These are phyloP conservation scores for Lobosporangium transversale DNA, from an alignment of 192 early-diverging fungal genomes.

Conservation along the genomic window DNA sequence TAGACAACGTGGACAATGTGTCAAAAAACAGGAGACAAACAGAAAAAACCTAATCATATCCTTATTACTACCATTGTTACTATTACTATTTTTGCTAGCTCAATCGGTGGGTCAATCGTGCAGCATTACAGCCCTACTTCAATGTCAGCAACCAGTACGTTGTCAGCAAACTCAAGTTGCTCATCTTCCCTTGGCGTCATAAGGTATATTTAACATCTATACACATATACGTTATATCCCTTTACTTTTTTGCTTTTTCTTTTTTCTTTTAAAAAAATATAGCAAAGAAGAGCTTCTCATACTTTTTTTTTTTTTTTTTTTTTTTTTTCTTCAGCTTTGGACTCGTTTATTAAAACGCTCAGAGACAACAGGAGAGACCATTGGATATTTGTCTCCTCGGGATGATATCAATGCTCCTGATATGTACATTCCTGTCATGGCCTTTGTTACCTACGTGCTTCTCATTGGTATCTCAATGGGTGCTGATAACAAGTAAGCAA, in stretches of 20 bases:
- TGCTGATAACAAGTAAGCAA: conserved; percentile 60
- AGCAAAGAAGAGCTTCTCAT: not conserved
- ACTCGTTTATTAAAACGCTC: conserved; percentile 77
- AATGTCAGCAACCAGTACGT: conserved; percentile 97
- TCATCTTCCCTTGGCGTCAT: conserved; percentile 94
- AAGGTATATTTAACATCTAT: conserved; percentile 46
- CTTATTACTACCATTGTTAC: not conserved
- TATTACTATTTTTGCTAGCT: conserved; percentile 59
- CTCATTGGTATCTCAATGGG: conserved; percentile 76
- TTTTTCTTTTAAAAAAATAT: conserved; percentile 34
- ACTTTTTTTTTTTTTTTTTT: not conserved
- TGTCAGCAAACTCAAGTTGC: conserved; percentile 81
- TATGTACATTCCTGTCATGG: conserved; percentile 97
- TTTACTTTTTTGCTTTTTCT: not conserved
- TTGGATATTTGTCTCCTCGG: conserved; percentile 83
- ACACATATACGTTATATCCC: not conserved
- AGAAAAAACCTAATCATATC: not conserved
- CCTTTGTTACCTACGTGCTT: conserved; percentile 91
- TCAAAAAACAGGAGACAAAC: not conserved
- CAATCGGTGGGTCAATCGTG: conserved; percentile 83
- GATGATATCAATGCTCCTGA: conserved; percentile 96
- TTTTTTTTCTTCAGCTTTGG: conserved; percentile 69
- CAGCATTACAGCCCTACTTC: conserved; percentile 92
- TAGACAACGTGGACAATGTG: not conserved
- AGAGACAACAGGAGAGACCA: conserved; percentile 79